Evolutionary conservation across 2,329 filamentous ascomycete species (phyloP).

Genomic region (Colletotrichum spinosum): DNA sequence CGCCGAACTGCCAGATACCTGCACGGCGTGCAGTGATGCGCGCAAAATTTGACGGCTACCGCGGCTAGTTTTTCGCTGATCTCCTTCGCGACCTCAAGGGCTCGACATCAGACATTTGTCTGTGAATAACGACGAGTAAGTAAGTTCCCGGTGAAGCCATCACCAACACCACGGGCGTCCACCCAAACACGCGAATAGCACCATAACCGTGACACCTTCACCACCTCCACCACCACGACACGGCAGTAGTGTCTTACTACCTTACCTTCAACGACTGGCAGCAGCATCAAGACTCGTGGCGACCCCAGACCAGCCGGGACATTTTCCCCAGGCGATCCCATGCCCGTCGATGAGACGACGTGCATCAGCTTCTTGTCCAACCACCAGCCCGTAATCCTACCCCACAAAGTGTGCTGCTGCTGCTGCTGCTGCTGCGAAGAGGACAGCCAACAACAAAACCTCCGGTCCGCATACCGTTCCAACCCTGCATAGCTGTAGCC

Average conservation of each 20-base stretch:
- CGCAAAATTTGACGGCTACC: slow-evolving; percentile 7
- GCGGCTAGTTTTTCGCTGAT: too few species aligned
- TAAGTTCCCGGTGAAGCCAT: background rate
- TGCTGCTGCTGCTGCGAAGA: slow-evolving; percentile 16
- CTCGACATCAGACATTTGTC: too few species aligned
- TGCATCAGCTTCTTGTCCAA: slow-evolving; percentile 16
- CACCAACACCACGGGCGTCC: background rate
- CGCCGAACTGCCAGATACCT: slow-evolving; percentile 17
- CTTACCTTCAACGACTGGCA: background rate
- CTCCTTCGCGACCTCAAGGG: too few species aligned
- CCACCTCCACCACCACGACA: too few species aligned
- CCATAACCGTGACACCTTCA: background rate
- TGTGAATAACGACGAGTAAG: too few species aligned
- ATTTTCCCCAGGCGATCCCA: slow-evolving; percentile 6
- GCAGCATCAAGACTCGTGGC: slow-evolving; percentile 6
- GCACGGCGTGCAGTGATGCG: slow-evolving; percentile 18
- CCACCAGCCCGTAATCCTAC: slow-evolving; percentile 16
- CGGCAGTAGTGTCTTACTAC: too few species aligned
- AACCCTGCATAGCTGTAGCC: slow-evolving; percentile 1
- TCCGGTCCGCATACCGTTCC: background rate
- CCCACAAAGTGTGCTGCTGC: slow-evolving; percentile 15
- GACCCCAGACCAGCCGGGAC: slow-evolving; percentile 11
- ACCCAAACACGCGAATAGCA: background rate
- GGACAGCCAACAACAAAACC: background rate
- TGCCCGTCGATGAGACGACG: slow-evolving; percentile 36